Base-by-base conservation (phyloP, 1,139 yeast genomes). In the Candida buenavistaensis region DNA sequence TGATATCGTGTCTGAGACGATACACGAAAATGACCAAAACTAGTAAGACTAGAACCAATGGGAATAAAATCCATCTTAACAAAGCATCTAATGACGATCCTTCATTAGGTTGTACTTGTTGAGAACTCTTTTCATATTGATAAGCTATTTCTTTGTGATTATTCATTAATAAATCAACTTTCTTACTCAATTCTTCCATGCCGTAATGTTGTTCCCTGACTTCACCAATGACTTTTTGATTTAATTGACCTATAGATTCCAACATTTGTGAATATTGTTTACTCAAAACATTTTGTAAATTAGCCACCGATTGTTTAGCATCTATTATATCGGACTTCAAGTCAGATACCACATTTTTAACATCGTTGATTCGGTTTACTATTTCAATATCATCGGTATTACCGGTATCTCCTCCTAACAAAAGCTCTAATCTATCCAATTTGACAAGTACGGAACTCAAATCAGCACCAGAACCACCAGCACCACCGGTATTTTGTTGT, bases 1-100 rank as follows among this genome's bases (percentile, higher is more conserved):
- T 75, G 35, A 75, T 73, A 45, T 75, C 80, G 39, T 62, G 72
- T 54, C 80, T 68, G 39, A 76, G 61, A 49, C 74, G 62, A 48
- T 67, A 67, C 14, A 75, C 64, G 39, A 72, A 57, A 6, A 68
- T 50, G 3, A 64, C 57, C 38, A 73, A 61, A 3, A 64, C 51
- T 16, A 65, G 47, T 12, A 74, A 49, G 9, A 68, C 59, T 12
- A 65, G 39, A 11, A 71, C 53, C 15, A 75, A 54, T 1, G 76
- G 72, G 26, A 75, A 46, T 36, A 75, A 57, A 11, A 72, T 50
- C 70, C 72, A 67, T 41, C 58, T 66, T 10, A 69, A 51, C 10
- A 62, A 46, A 3, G 54, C 41, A 28, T 45, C 47, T 10, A 41
- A 14, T 4, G 27, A 19, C 2, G 32, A 26, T 13, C 19, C 23